Percentiles rank a stretch among this genome's conserved stretches.
Evolutionary conservation across 2,329 filamentous ascomycete genomes (phyloP).

Genomic region (Metarhizium guizhouense): DNA sequence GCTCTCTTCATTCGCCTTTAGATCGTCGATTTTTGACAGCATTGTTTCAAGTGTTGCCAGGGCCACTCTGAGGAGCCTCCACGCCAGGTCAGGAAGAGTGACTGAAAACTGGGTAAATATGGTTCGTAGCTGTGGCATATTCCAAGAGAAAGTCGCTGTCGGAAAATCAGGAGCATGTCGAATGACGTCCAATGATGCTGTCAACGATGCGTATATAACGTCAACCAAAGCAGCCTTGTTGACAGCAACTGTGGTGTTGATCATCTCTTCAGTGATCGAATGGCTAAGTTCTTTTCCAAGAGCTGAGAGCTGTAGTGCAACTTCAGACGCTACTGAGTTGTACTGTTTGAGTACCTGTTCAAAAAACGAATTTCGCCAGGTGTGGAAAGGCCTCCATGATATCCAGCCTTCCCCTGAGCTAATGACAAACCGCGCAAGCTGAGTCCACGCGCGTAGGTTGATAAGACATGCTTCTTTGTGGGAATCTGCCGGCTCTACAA

Average conservation of each 20-base stretch:
- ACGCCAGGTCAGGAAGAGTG: constrained; percentile 34
- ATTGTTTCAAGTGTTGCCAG: constrained; percentile 40
- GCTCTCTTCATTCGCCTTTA: constrained; percentile 27
- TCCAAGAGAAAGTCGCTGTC: constrained; percentile 40
- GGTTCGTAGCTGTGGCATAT: constrained; percentile 39
- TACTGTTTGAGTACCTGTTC: constrained; percentile 49
- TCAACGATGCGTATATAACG: constrained; percentile 38
- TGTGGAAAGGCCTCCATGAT: constrained; percentile 35
- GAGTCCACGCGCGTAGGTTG: constrained; percentile 53
- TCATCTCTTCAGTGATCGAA: constrained; percentile 32
- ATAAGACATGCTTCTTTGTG: constrained; percentile 60
- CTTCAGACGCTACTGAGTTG: constrained; percentile 43
- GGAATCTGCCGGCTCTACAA: constrained; percentile 50
- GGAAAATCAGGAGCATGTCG: constrained; percentile 34
- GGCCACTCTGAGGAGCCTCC: constrained; percentile 34
- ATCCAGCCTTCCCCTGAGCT: constrained; percentile 33
- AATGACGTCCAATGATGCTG: constrained; percentile 43
- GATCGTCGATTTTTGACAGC: constrained; percentile 34
- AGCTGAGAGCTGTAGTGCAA: constrained; percentile 44
- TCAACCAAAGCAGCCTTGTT: constrained; percentile 47
- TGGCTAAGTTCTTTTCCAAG: constrained; percentile 37
- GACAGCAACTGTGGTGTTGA: constrained; percentile 39
- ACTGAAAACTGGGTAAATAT: constrained; percentile 40
- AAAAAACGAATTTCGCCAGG: constrained; percentile 49
- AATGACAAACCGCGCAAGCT: constrained; percentile 51